Evolutionary conservation across 1,284 basidiomycete species (phyloP), one percentile per base, ranked within the genome.

Genomic region (Naganishia albida): DNA sequence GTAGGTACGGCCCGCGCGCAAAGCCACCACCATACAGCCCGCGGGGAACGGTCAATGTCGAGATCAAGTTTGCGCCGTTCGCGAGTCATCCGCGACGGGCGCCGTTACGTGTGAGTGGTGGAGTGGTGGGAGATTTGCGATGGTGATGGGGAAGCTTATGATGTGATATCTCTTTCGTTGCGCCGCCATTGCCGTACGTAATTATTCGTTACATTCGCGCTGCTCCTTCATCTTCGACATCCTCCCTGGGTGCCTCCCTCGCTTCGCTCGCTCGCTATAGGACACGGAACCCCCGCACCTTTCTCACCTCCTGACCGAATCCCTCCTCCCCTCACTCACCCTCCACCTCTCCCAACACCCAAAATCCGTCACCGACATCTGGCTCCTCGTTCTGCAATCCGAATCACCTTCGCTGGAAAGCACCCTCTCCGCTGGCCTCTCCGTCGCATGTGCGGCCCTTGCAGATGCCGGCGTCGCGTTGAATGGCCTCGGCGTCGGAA

Each of bases 61-160:
- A 98, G 78, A 90, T 97, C 67, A 97, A 98, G 78, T 97, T 95
- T 75, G 86, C 95, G 1, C 95, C 96, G 0, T 99, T 96, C 77
- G 90, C 94, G 6, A 90, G 87, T 70, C 79, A 82, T 30, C 82
- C 83, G 30, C 83, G 95, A 68, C 83, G 88, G 72, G 87, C 88
- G 18, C 94, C 95, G 0, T 85, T 96, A 71, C 87, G 91, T 69
- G 95, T 95, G 77, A 80, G 87, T 77, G 3, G 7, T 15, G 6
- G 40, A 18, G n/a, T n/a, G n/a, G n/a, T 43, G 4, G 40, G 23
- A 7, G 25, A n/a, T 15, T 56, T 10, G n/a, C 28, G 39, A 10
- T 23, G 7, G 12, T 25, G 18, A 54, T 3, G 6, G 38, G 20
- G 2, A 40, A 6, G 34, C 34, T 34, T 34, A 6, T 34, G 6